A percentile compares a stretch with the other conserved stretches of the same genome.
These are phyloP conservation scores for Enteropsectra breve DNA, from an alignment of 371 early-diverging fungal genomes.

Conservation along the genomic window DNA sequence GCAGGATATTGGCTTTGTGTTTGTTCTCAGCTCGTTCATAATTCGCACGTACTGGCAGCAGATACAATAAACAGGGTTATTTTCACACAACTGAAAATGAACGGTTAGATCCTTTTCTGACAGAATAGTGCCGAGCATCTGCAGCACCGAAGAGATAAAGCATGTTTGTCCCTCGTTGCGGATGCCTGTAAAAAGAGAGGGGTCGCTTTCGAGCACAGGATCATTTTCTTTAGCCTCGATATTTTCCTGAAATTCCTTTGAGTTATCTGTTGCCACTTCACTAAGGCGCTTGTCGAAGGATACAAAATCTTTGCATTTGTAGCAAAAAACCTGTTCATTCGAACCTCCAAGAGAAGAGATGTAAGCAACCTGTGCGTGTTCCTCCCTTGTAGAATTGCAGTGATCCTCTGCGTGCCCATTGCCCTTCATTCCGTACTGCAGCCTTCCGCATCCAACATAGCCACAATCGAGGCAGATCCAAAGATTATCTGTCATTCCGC, in stretches of 20 bases:
- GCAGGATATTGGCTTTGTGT: background rate
- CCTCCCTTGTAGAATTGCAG: conserved; percentile 64
- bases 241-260: background rate
- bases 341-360: conserved; percentile 32
- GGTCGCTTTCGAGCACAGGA: background rate
- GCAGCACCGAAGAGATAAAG: conserved; percentile 55
- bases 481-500: conserved; percentile 71
- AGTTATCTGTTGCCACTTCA: background rate
- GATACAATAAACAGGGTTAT: conserved; percentile 50
- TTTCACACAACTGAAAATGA: conserved; percentile 43
- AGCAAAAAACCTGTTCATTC: conserved; percentile 49
- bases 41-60: conserved; percentile 53
- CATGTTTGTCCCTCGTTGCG: conserved; percentile 56
- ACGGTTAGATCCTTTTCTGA: conserved; percentile 19
- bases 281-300: background rate
- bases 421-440: conserved; percentile 93
- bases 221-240: background rate
- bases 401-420: conserved; percentile 87
- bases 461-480: conserved; percentile 66
- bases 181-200: conserved; percentile 42
- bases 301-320: conserved; percentile 49
- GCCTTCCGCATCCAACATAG: conserved; percentile 64
- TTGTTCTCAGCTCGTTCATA: conserved; percentile 22
- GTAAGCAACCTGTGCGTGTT: conserved; percentile 69
- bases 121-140: conserved; percentile 41